Evolutionary conservation across 1,284 basidiomycete genomes (phyloP).

Genomic region (Mycocalia duriaeana): DNA sequence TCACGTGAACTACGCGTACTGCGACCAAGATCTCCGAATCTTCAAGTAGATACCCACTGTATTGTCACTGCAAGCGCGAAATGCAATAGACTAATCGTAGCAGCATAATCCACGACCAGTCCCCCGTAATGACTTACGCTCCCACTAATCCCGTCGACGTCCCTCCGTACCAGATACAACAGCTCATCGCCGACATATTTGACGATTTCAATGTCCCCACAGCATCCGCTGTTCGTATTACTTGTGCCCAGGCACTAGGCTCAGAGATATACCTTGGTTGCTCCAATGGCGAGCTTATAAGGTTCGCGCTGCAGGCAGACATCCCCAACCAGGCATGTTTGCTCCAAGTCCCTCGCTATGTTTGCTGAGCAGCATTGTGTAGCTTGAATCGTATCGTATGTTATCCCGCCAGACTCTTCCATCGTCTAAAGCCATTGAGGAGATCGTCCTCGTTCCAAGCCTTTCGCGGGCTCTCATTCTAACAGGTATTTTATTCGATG

Average conservation of each 20-base stretch:
- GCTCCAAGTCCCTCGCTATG: conserved; percentile 1
- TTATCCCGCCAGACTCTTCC: conserved; percentile 64
- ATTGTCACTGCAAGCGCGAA: too few relatives aligned
- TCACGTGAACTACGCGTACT: too few relatives aligned
- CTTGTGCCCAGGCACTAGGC: conserved; percentile 49
- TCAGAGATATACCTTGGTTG: conserved; percentile 74
- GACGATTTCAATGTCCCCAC: conserved; percentile 25
- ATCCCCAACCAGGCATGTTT: conserved; percentile 44
- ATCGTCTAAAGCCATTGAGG: conserved; percentile 62
- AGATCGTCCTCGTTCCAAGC: conserved; percentile 74
- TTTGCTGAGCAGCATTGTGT: conserved; percentile 6
- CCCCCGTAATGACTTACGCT: conserved; percentile 12
- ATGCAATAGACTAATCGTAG: too few relatives aligned
- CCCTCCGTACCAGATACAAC: conserved; percentile 57
- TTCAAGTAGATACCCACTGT: too few relatives aligned
- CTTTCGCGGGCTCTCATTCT: conserved; percentile 68
- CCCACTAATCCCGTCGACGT: conserved; percentile 38
- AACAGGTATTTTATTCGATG: conserved; percentile 44
- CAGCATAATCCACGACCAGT: too few relatives aligned
- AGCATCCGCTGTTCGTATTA: conserved; percentile 19
- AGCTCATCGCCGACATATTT: conserved; percentile 41
- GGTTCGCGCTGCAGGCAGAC: conserved; percentile 59
- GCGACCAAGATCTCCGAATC: too few relatives aligned
- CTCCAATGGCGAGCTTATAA: conserved; percentile 65
- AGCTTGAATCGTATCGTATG: conserved; percentile 64